Percentiles rank a stretch among this genome's conserved stretches.
Evolutionary conservation across 208 protist species (phyloP).

Genomic region (Leishmania turanica): DNA sequence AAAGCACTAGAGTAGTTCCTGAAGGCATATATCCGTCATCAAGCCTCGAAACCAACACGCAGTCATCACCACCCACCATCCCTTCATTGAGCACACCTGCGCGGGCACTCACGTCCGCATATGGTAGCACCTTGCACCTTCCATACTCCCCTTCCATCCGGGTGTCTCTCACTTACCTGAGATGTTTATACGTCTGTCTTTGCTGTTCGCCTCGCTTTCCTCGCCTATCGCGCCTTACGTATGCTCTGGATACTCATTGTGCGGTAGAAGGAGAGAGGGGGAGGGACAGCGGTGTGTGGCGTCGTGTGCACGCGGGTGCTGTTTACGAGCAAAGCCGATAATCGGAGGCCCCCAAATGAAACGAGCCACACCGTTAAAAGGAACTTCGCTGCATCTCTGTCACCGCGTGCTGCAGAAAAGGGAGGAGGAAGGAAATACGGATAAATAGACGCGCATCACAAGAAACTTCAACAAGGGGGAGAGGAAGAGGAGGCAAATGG

Average conservation of each 20-base stretch:
- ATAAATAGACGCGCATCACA: not conserved
- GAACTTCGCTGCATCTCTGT: not conserved
- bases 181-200: not conserved
- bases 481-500: not conserved
- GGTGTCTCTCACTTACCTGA: not conserved
- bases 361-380: not conserved
- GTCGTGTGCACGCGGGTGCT: not conserved
- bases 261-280: not conserved
- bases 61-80: not conserved
- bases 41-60: not conserved
- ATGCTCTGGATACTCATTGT: not conserved
- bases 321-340: not conserved
- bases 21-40: not conserved
- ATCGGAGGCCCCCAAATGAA: not conserved
- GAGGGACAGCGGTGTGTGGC: not conserved
- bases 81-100: not conserved
- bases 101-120: not conserved
- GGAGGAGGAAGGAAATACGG: not conserved
- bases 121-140: not conserved
- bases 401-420: not conserved
- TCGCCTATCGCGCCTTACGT: not conserved
- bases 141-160: not conserved
- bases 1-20: not conserved
- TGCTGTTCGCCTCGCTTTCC: not conserved
- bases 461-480: not conserved